Evolutionary conservation across 2,329 filamentous ascomycete genomes (phyloP), one percentile per base, ranked within the genome.

Genomic region (Trichophyton simii): DNA sequence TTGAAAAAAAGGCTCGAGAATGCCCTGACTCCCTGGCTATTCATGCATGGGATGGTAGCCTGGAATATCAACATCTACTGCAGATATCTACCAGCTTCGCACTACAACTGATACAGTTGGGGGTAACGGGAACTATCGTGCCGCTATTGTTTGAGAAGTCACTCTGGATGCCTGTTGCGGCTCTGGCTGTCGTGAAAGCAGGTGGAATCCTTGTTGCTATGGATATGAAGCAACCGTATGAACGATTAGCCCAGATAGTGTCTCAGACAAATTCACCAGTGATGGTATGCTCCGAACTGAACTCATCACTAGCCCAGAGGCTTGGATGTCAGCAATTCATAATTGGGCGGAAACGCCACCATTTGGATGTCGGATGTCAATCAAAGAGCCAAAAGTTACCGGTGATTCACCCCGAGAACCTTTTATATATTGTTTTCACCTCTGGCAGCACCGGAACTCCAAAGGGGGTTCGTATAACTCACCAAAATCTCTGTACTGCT

Each of bases 391-490:
- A 4, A 9, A 15, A 28, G n/a, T 41, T 64, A 31, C 64, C 62
- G 3, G 50, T 54, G 11, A 61, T 66, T 34, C 62, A 61, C 3
- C 60, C 60, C 41, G 61, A 57, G 11, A 61, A 61, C 20, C 63
- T 62, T 1, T 52, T 85, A 2, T 58, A 62, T 64, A 80, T 85
- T 65, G 83, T 85, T 66, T 86, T 85, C 68, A 86, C 83, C 8
- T 86, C 83, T 0, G 83, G 83, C n/a, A 85, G 82, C 61, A 86
- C 84, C 0, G 84, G 84, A 3, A 80, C 79, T 62, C 84, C 84
- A 0, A 86, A 86, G 72, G 84, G 83, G n/a, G 82, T 85, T 1
- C 75, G 84, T 41, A 77, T 97, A 67, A 91, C 87, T 1, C 94
- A 99, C 70, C 79, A 79, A 62, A 90, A 88, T 71, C 67, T 77